A percentile compares a stretch with the other conserved stretches of the same genome.
These are phyloP conservation scores for Wallacemonas sp. DNA, from an alignment of 208 protist genomes.

Conservation along the genomic window DNA sequence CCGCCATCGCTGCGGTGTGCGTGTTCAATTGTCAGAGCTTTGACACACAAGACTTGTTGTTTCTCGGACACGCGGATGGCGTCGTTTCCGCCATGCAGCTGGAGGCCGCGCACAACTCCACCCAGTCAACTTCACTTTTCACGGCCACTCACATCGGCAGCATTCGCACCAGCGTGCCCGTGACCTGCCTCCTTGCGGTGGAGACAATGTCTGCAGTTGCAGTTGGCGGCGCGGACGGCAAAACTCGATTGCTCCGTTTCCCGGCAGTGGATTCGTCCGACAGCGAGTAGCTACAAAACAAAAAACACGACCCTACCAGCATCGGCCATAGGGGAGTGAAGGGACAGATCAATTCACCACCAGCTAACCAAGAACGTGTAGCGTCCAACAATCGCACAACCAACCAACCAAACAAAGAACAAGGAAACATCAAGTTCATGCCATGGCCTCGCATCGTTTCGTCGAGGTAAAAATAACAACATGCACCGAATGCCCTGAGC, in stretches of 20 bases:
- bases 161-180: neutral
- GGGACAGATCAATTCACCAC: no score
- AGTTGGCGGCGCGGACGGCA: conserved; percentile 27
- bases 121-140: neutral
- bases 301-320: no score
- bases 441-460: no score
- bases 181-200: neutral
- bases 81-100: conserved; percentile 28
- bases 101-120: neutral
- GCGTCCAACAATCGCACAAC: no score
- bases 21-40: conserved; percentile 37
- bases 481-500: no score
- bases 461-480: no score
- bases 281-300: conserved; percentile 10
- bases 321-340: no score
- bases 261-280: neutral
- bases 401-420: no score
- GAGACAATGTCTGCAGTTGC: conserved; percentile 17
- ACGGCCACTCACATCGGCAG: neutral
- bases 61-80: conserved; percentile 36
- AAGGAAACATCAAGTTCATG: no score
- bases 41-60: conserved; percentile 25
- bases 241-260: conserved; percentile 10
- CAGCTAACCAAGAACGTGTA: no score
- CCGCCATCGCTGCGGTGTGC: conserved; percentile 20